Evolutionary conservation across 129 eudicot species (phyloP), one percentile per base, ranked within the genome.

Genomic region (Flaveria trinervia): DNA sequence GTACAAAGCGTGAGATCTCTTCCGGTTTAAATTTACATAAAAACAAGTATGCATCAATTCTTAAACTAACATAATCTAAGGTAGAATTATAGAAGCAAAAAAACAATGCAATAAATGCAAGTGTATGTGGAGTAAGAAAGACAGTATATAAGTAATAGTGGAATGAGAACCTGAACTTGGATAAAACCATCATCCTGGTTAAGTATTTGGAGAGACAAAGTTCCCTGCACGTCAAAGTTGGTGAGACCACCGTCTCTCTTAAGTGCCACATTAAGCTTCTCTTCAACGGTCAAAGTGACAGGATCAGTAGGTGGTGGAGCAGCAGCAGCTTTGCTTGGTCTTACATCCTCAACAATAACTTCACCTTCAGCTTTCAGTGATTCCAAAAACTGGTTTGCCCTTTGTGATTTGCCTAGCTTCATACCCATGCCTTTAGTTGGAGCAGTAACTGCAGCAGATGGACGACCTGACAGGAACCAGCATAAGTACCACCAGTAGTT

Each of bases 311-410:
- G 90, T 13, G 85, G 85, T 26, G 86, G 82, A 56, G 88, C 89
- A 87, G 85, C 88, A 85, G 85, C 86, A 22, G 89, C 43, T 83
- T 80, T 89, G 77, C 85, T 82, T 74, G 79, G 88, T 30, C 86
- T 78, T 75, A 91, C 95, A 79, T 89, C 96, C 69, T 92, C 97
- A 56, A 87, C 86, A 74, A 92, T 89, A 70, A 83, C 81, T 83
- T 92, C 97, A 52, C 97, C 97, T 82, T 89, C 96, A 49, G 96
- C 97, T 87, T 89, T 92, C 70, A 92, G 81, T 48, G 97, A 92
- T 78, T 89, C 97, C 90, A 89, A 80, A 55, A 92, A 91, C 75
- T 88, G 90, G 83, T 87, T 92, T 43, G 89, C 83, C 84, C 68
- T 85, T 77, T 87, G 90, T 26, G 89, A 54, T 82, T 89, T 92